phyloP scores from a whole-genome alignment of 257 asterid genomes.

The Vinca minor region DNA sequence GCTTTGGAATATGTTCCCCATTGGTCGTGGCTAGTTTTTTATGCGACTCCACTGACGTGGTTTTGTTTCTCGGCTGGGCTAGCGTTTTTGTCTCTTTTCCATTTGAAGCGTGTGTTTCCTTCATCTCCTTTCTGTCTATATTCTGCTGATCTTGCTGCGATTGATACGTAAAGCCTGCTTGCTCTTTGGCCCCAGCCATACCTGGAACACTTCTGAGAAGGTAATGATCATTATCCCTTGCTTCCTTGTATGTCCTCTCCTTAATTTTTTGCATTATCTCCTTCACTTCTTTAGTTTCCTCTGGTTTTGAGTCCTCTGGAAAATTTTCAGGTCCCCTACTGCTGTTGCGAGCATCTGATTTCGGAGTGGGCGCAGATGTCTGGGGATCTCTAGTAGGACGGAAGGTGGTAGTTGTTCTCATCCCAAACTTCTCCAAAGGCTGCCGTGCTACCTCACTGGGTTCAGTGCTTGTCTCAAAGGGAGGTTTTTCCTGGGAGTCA shows the following conservation, averaged over 20 bases:
- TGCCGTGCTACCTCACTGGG: too few species aligned
- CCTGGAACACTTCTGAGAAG: constrained; percentile 14
- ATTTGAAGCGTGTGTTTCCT: constrained; percentile 17
- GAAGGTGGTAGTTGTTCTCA: too few species aligned
- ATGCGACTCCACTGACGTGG: constrained; percentile 6
- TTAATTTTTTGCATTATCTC: constrained; percentile 30
- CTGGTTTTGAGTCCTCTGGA: constrained; percentile 19
- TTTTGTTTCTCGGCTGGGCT: constrained; percentile 24
- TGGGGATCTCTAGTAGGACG: too few species aligned
- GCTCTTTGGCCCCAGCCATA: constrained; percentile 16
- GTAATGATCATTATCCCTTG: constrained; percentile 22
- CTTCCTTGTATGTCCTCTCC: constrained; percentile 18
- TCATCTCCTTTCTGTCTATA: constrained; percentile 19
- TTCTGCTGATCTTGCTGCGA: constrained; percentile 21
- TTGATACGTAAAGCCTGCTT: constrained; percentile 17
- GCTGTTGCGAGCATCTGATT: constrained; percentile 13
- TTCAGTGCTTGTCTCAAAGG: too few species aligned
- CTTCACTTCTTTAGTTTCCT: constrained; percentile 42
- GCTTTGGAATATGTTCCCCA: constrained; percentile 25
- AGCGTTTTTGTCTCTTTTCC: constrained; percentile 22
- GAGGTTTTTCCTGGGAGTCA: too few species aligned
- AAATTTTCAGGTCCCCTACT: constrained; percentile 16
- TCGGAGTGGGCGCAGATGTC: too few species aligned
- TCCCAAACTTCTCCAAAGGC: too few species aligned
- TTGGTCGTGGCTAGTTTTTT: constrained; percentile 24